phyloP scores from a whole-genome alignment of 73 alveolate genomes.

The Symbiodinium natans region DNA sequence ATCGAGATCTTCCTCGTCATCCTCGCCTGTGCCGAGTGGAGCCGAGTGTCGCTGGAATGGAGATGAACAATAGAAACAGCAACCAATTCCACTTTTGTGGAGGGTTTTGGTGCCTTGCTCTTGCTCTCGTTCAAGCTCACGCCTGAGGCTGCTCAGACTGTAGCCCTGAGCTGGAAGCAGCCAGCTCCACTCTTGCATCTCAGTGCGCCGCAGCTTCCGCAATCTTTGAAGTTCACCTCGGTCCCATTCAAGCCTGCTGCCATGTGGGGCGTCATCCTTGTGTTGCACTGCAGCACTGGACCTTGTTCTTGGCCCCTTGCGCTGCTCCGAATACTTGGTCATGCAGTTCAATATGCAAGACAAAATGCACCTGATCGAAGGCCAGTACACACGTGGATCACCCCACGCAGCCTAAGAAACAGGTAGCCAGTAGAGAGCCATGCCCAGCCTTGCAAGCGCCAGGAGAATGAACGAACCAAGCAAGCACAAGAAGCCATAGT shows the following conservation, averaged over 20 bases:
- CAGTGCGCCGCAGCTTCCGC: not conserved
- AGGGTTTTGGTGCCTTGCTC: not conserved
- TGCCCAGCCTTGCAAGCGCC: constrained; percentile 60
- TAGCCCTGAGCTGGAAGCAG: too few species aligned
- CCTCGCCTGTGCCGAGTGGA: not conserved
- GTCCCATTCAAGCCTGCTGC: too few species aligned
- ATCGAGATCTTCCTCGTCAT: constrained; percentile 9
- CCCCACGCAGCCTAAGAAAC: too few species aligned
- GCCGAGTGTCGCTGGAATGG: too few species aligned
- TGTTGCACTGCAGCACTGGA: too few species aligned
- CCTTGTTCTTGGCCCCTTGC: not conserved
- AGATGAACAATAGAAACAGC: too few species aligned
- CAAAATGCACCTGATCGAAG: constrained; percentile 69
- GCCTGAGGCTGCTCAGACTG: too few species aligned
- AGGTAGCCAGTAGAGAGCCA: too few species aligned
- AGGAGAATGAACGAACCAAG: constrained; percentile 34
- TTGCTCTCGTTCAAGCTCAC: not conserved
- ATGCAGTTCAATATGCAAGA: constrained; percentile 68
- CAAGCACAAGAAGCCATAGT: constrained; percentile 30
- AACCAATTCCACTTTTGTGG: too few species aligned
- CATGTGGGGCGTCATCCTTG: too few species aligned
- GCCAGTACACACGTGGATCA: too few species aligned
- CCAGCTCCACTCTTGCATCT: not conserved
- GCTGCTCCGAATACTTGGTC: constrained; percentile 65
- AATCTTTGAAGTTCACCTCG: constrained; percentile 3